A percentile compares a stretch with the other conserved stretches of the same genome.
Conservation (phyloP, 2,329 filamentous ascomycete species). For the Botrytis byssoidea region DNA sequence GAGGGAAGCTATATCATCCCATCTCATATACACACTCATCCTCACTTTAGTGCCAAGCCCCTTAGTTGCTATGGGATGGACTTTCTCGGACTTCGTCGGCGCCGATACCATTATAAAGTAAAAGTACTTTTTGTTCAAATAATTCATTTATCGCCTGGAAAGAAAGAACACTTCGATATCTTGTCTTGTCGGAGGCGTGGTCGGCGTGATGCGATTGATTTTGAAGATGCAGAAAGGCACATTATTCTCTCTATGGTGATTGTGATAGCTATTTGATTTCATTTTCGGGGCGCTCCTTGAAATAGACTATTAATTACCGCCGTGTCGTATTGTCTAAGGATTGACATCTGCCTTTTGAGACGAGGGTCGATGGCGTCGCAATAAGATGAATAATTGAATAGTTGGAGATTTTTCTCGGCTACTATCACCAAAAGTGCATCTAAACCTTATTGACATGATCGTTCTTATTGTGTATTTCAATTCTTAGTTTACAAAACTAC, state of each 20-base stretch:
- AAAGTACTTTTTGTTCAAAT: rapidly evolving
- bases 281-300: rapidly evolving
- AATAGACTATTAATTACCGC: no score
- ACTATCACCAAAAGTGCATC: neutral
- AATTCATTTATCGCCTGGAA: no score
- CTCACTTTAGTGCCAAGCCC: neutral
- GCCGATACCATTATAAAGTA: neutral
- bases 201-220: neutral
- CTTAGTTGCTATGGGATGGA: neutral
- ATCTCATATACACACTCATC: neutral
- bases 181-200: neutral
- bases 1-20: neutral
- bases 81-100: neutral
- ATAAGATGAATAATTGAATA: neutral
- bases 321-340: no score
- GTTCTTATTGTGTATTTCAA: neutral
- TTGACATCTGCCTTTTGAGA: neutral
- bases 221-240: neutral
- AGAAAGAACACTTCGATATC: neutral
- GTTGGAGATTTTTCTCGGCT: neutral
- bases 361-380: neutral
- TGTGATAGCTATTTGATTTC: neutral
- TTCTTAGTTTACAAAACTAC: neutral
- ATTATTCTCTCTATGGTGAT: no score
- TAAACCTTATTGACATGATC: neutral